Conservation (phyloP, 805 yeast genomes). For the Kregervanrija delftensis region DNA sequence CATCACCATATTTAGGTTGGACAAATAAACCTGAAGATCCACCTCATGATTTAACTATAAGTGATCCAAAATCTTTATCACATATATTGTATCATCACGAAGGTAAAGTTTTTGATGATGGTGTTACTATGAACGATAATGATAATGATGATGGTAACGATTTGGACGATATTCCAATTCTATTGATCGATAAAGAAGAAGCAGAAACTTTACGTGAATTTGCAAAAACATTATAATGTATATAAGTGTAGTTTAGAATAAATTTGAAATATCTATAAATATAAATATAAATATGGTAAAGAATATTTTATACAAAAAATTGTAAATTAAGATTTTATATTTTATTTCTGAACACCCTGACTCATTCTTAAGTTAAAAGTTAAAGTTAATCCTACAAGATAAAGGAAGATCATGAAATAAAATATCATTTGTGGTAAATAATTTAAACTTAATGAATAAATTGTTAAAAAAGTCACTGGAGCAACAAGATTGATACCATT, state of each 20-base stretch:
- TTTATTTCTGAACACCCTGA: no score
- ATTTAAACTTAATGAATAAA: constrained; percentile 41
- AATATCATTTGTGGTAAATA: constrained; percentile 32
- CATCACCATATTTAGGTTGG: constrained; percentile 29
- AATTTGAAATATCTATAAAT: no score
- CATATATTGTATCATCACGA: constrained; percentile 22
- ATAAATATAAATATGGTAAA: no score
- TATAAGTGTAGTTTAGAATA: no score
- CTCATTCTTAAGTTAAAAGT: no score
- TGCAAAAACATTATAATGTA: constrained; percentile 2
- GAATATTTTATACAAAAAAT: no score
- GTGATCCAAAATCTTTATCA: constrained; percentile 25
- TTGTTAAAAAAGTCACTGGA: constrained; percentile 41
- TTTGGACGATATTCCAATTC: constrained; percentile 18
- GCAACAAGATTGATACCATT: constrained; percentile 39
- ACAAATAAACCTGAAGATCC: constrained; percentile 26
- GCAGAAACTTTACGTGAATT: constrained; percentile 19
- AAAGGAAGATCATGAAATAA: constrained; percentile 11
- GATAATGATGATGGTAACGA: constrained; percentile 2
- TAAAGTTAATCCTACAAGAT: background rate
- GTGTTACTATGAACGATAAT: background rate
- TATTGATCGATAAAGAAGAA: constrained; percentile 24
- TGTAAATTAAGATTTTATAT: no score
- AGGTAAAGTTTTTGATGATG: constrained; percentile 14
- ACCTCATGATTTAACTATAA: constrained; percentile 24